These are phyloP conservation scores for Phialemoniopsis sp. DNA, from an alignment of 2,329 filamentous ascomycete genomes.

Conservation along the genomic window DNA sequence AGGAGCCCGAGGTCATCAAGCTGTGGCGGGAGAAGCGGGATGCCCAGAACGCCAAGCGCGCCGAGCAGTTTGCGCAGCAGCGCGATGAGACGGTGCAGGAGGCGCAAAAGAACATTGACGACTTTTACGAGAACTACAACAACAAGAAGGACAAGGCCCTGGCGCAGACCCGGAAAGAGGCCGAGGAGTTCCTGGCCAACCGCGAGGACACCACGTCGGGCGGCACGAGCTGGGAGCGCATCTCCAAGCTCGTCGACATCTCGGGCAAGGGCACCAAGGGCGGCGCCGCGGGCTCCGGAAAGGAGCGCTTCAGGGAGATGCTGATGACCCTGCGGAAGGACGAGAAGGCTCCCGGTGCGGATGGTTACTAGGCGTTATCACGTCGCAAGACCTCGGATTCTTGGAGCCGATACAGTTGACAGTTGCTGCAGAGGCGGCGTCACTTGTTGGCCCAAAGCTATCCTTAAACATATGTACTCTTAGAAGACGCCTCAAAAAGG, in stretches of 20 bases:
- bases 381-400: not conserved
- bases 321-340: slow-evolving; percentile 87
- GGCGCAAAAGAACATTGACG: slow-evolving; percentile 91
- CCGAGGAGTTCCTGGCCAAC: slow-evolving; percentile 84
- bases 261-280: slow-evolving; percentile 89
- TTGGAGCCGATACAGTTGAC: slow-evolving; percentile 6
- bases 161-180: slow-evolving; percentile 82
- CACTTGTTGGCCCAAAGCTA: slow-evolving; percentile 5
- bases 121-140: slow-evolving; percentile 99
- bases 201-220: slow-evolving; percentile 91
- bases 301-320: slow-evolving; percentile 93
- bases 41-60: slow-evolving; percentile 75
- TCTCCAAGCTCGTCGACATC: slow-evolving; percentile 94
- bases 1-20: slow-evolving; percentile 84
- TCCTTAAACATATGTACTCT: slow-evolving; percentile 11
- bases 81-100: slow-evolving; percentile 84
- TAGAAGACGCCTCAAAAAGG: slow-evolving; percentile 5
- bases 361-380: slow-evolving; percentile 45
- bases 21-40: slow-evolving; percentile 92
- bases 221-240: slow-evolving; percentile 97
- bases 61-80: slow-evolving; percentile 76
- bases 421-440: not conserved
- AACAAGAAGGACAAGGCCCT: slow-evolving; percentile 94
- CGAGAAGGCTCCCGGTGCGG: slow-evolving; percentile 72
- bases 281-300: slow-evolving; percentile 84